Evolutionary conservation across 2,329 filamentous ascomycete genomes (phyloP), one percentile per base, ranked within the genome.

Genomic region (Aspergillus alliaceus): DNA sequence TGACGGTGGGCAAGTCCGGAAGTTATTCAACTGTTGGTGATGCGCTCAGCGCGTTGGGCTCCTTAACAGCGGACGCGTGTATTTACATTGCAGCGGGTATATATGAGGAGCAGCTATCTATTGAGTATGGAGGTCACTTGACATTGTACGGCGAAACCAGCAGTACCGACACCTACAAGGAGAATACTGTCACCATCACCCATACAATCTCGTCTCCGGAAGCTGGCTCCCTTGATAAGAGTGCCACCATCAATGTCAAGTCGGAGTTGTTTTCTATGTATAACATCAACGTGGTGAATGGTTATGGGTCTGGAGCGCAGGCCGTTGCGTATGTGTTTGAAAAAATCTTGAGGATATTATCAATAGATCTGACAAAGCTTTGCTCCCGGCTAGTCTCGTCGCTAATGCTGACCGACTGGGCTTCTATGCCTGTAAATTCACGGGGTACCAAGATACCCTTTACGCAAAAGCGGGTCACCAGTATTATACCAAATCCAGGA

Each of bases 381-480:
- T n/a, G n/a, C n/a, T n/a, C n/a, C n/a, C n/a, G n/a, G n/a, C 9
- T 50, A 69, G 66, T 15, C 59, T 69, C 3, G 62, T 66, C 6
- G 70, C 60, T 4, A 71, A 69, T 40, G 72, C 67, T 6, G 57
- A 72, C 34, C 54, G 65, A 18, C 67, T 72, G 9, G 69, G 66
- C 7, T 75, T 73, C 54, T 74, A 74, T 27, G 72, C 66, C 2
- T 74, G 71, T 49, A 62, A 66, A n/a, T 73, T 74, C 53, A 57
- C 58, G 2, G 67, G 71, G 2, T 74, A 74, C 49, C 72, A 75
- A 40, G 72, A 75, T 42, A 75, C 72, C 0, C 60, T 74, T 3
- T 72, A 72, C n/a, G 72, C 68, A 7, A 72, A 72, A 47, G 49
- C 65, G 2, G 72, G 72, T 14, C 64, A 59, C 4, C 72, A 74